These are phyloP conservation scores for Alternaria incomplexa DNA, from an alignment of 2,329 filamentous ascomycete genomes.

Conservation along the genomic window DNA sequence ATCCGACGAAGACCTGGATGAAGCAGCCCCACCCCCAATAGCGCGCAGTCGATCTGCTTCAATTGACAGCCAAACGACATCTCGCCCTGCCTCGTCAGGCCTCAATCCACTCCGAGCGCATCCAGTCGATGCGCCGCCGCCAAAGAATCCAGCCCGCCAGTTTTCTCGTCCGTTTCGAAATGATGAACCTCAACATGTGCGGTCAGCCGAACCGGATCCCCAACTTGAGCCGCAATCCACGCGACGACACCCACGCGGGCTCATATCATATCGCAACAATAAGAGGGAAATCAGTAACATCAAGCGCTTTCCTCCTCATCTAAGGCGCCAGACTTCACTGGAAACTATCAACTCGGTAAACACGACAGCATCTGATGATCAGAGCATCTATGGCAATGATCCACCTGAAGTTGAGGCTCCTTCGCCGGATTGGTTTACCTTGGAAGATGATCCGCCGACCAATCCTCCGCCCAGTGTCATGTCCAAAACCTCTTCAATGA, in stretches of 20 bases:
- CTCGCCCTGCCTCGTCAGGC: conserved; percentile 11
- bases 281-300: conserved; percentile 18
- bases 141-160: conserved; percentile 13
- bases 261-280: conserved; percentile 29
- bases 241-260: conserved; percentile 17
- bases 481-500: conserved; percentile 14
- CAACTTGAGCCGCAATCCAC: conserved; percentile 13
- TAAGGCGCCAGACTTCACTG: conserved; percentile 35
- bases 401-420: conserved; percentile 21
- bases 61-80: background rate
- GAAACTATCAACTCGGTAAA: conserved; percentile 43
- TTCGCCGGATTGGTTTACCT: conserved; percentile 19
- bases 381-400: conserved; percentile 21
- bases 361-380: conserved; percentile 22
- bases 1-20: conserved; percentile 19
- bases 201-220: conserved; percentile 14
- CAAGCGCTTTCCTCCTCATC: conserved; percentile 26
- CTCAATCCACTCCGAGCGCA: conserved; percentile 29
- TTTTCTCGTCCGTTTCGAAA: conserved; percentile 29
- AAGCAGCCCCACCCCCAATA: conserved; percentile 27
- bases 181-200: conserved; percentile 5
- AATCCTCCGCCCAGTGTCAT: conserved; percentile 14
- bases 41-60: conserved; percentile 20
- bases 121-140: conserved; percentile 17
- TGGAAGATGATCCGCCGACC: conserved; percentile 10